Conservation (phyloP, 2,329 filamentous ascomycete species). For the Fusarium buxicola region DNA sequence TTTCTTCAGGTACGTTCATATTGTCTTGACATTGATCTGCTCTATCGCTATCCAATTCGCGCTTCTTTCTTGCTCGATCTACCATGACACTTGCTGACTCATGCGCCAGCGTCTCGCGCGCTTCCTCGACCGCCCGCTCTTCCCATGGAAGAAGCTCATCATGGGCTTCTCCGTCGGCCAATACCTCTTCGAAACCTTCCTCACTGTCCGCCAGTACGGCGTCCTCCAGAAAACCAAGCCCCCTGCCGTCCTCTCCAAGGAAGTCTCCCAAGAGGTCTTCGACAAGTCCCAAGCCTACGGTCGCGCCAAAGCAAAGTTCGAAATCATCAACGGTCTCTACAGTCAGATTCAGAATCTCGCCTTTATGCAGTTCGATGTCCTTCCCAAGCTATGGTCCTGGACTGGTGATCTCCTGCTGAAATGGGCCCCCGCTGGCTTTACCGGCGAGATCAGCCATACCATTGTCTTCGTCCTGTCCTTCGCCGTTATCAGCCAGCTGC, state of each 20-base stretch:
- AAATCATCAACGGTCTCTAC: conserved; percentile 83
- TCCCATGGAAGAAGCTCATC: conserved; percentile 98
- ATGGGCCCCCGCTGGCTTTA: conserved; percentile 82
- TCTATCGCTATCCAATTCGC: background rate
- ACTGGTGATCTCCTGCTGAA: conserved; percentile 79
- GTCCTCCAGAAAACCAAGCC: conserved; percentile 83
- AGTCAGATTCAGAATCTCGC: conserved; percentile 88
- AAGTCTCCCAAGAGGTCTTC: conserved; percentile 90
- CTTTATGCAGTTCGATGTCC: conserved; percentile 90
- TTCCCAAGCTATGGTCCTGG: conserved; percentile 89
- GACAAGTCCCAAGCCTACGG: conserved; percentile 98
- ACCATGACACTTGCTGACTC: conserved; percentile 29
- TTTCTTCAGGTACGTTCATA: conserved; percentile 57
- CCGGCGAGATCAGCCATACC: conserved; percentile 92
- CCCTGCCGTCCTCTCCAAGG: conserved; percentile 87
- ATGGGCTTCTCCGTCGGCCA: conserved; percentile 94
- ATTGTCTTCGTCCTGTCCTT: conserved; percentile 93
- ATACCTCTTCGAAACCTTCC: conserved; percentile 88
- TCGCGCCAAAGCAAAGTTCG: conserved; percentile 93
- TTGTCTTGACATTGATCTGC: background rate
- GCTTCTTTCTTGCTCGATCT: background rate
- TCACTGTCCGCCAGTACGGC: conserved; percentile 90
- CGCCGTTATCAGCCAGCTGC: conserved; percentile 80
- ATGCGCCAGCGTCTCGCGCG: conserved; percentile 76
- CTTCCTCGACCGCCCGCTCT: conserved; percentile 89